These are phyloP conservation scores for Hypseocharis bilobata DNA, from an alignment of 441 rosid species.

Conservation along the genomic window DNA sequence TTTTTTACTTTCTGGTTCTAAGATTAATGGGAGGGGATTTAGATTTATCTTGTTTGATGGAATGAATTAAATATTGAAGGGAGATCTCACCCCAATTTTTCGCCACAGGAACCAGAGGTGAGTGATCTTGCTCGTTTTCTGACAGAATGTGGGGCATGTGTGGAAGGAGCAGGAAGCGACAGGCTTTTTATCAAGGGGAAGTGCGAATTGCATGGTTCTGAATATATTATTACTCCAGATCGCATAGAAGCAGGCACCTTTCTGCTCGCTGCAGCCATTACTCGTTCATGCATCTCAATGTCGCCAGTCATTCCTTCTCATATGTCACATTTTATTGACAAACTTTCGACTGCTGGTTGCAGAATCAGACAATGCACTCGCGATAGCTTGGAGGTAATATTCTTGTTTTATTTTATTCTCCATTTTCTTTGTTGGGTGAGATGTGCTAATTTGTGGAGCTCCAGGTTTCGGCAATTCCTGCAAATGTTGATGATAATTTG, in stretches of 20 bases:
- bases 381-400: constrained; percentile 17
- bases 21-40: background rate
- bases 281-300: constrained; percentile 29
- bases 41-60: constrained; percentile 3
- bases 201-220: constrained; percentile 20
- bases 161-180: constrained; percentile 25
- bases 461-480: constrained; percentile 23
- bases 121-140: constrained; percentile 32
- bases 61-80: constrained; percentile 7
- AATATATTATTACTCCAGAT: constrained; percentile 22
- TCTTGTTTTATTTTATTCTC: background rate
- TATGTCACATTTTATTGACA: constrained; percentile 18
- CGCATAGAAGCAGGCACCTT: constrained; percentile 31
- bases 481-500: constrained; percentile 12
- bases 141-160: constrained; percentile 24
- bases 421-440: background rate
- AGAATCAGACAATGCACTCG: constrained; percentile 16
- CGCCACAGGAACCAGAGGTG: constrained; percentile 28
- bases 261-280: constrained; percentile 31
- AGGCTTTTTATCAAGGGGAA: constrained; percentile 22
- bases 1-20: constrained; percentile 4
- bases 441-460: background rate
- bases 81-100: background rate
- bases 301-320: constrained; percentile 26
- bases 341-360: constrained; percentile 26